These are phyloP conservation scores for Calonectria henricotiae DNA, from an alignment of 2,329 filamentous ascomycete species.

Conservation along the genomic window DNA sequence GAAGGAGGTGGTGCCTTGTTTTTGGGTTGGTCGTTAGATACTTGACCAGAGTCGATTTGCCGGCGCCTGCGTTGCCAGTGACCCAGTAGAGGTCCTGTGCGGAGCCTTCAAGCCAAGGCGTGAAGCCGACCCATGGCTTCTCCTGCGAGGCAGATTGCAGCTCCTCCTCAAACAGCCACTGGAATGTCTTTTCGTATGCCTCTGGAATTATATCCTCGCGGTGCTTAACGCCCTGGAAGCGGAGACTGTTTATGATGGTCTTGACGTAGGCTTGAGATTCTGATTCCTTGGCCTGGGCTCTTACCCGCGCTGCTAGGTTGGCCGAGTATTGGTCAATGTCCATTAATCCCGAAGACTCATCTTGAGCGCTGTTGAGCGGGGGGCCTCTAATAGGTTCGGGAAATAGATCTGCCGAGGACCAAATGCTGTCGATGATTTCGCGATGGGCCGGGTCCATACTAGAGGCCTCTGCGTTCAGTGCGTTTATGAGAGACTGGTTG, in stretches of 20 bases:
- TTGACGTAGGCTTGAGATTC: conserved; percentile 7
- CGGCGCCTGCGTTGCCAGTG: conserved; percentile 37
- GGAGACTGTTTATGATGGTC: conserved; percentile 7
- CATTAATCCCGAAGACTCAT: neutral
- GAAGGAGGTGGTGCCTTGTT: neutral
- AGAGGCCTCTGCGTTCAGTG: neutral
- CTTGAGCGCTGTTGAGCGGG: neutral
- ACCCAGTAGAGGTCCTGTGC: conserved; percentile 35
- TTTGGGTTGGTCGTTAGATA: conserved; percentile 9
- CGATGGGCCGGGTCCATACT: neutral
- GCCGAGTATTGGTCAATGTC: conserved; percentile 2
- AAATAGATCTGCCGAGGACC: neutral
- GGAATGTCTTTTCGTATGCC: conserved; percentile 33
- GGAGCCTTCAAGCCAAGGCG: conserved; percentile 30
- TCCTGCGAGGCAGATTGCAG: neutral
- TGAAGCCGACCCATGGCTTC: conserved; percentile 1
- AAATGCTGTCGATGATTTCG: conserved; percentile 2
- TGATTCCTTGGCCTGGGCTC: conserved; percentile 4
- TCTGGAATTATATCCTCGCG: conserved; percentile 35
- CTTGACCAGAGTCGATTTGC: conserved; percentile 26
- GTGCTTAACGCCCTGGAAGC: conserved; percentile 36
- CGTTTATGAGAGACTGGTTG: neutral
- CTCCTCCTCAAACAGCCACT: conserved; percentile 30
- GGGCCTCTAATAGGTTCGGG: neutral
- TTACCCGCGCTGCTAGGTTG: neutral